Evolutionary conservation across 2,329 filamentous ascomycete genomes (phyloP).

Genomic region (Dothistroma pini): DNA sequence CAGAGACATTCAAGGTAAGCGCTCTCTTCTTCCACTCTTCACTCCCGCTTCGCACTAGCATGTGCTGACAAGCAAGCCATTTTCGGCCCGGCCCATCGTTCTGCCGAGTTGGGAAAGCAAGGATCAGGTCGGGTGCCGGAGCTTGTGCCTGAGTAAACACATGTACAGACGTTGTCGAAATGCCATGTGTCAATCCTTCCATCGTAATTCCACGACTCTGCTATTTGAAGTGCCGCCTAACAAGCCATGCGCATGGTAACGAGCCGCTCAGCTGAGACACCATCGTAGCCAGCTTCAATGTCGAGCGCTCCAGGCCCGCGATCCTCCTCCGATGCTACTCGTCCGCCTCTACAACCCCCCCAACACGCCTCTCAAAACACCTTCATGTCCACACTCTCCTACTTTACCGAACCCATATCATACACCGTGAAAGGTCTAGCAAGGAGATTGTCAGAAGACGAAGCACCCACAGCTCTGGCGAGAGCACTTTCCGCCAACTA

Average conservation of each 20-base stretch:
- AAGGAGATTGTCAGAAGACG: conserved; percentile 46
- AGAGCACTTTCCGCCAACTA: conserved; percentile 38
- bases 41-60: too few relatives aligned
- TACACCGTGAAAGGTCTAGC: conserved; percentile 48
- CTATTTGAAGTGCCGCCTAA: neutral
- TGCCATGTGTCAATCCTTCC: neutral
- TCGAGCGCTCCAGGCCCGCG: conserved; percentile 8
- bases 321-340: conserved; percentile 6
- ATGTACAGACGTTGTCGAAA: neutral
- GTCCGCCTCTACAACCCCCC: conserved; percentile 17
- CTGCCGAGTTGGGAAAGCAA: neutral
- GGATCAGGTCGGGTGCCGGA: too few relatives aligned
- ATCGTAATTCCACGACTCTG: neutral
- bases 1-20: too few relatives aligned
- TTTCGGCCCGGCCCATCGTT: neutral
- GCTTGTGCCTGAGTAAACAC: neutral
- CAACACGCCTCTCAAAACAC: conserved; percentile 25
- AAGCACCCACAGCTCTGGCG: conserved; percentile 37
- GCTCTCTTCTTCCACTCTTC: too few relatives aligned
- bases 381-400: conserved; percentile 36
- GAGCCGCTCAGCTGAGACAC: conserved; percentile 1
- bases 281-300: neutral
- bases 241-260: neutral
- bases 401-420: conserved; percentile 49
- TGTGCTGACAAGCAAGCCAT: neutral